Base-by-base conservation (phyloP, 1,139 yeast species). In the Protomyces lactucae-debilis region DNA sequence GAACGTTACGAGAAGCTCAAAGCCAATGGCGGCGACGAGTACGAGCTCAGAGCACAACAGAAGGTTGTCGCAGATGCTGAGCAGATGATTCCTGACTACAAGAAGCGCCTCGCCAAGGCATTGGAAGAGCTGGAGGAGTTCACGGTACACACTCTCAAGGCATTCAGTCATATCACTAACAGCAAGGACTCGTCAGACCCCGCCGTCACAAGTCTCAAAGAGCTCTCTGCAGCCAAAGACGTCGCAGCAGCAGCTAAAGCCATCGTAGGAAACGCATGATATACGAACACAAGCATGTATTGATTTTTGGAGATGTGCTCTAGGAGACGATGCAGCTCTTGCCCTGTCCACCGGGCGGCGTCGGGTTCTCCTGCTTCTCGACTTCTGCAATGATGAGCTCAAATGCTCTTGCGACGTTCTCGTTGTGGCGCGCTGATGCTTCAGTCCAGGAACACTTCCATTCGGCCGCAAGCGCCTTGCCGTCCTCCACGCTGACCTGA, bases 361-460 rank as follows among this genome's bases (percentile, higher is more conserved):
- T 59, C 54, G 86, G 85, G 69, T 84, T 83, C 69, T 82, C 85
- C 36, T 79, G 76, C 60, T 77, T 73, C 74, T 90, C 96, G 71
- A 90, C 87, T 71, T 86, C 87, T 64, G 83, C 86, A 66, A 91
- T 80, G 69, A 91, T 79, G 54, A 79, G 74, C 71, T 85, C 85
- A 74, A 90, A 88, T 21, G 89, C 85, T 69, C 79, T 78, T 66
- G 69, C 71, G 51, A 90, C 82, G 74, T 89, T 88, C 68, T 81
- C 78, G 72, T 87, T 84, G 68, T 82, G 83, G 71, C 88, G 85
- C n/a, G 95, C 96, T 52, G 91, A 84, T 52, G 95, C 87, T 76
- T 91, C 97, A 63, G 87, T 80, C 74, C 87, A 89, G 21, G 85
- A 83, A 68, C 90, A 83, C 18, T 76, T 76, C 65, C 87, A 84